Conservation (phyloP, 2,329 filamentous ascomycete genomes). For the Aspergillus felis region DNA sequence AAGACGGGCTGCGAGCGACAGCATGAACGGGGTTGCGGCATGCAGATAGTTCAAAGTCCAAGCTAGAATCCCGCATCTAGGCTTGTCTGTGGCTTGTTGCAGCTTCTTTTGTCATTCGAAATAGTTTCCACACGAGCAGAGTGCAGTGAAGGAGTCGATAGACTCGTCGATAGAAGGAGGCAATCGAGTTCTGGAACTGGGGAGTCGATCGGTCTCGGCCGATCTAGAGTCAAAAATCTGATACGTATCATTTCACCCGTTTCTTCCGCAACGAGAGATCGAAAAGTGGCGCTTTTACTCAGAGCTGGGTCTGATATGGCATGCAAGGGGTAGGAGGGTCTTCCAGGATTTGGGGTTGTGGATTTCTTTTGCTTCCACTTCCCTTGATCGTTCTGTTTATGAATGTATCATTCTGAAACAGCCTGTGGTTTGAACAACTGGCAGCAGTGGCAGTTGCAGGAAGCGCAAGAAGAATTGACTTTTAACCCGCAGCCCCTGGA, state of each 20-base stretch:
- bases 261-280: neutral
- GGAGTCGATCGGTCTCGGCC: conserved; percentile 9
- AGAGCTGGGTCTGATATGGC: neutral
- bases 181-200: conserved; percentile 20
- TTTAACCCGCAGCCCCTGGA: neutral
- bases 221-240: neutral
- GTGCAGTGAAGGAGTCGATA: neutral
- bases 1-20: neutral
- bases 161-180: conserved; percentile 16
- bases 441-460: neutral
- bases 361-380: neutral
- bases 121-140: neutral
- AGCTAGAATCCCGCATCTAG: neutral
- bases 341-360: neutral
- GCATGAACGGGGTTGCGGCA: conserved; percentile 1
- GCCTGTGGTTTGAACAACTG: neutral
- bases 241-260: neutral
- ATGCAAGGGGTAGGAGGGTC: neutral
- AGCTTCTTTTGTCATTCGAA: neutral
- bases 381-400: neutral
- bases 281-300: neutral
- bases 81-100: neutral
- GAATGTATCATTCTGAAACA: neutral
- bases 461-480: neutral
- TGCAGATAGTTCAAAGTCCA: neutral